A percentile compares a stretch with the other conserved stretches of the same genome.
These are phyloP conservation scores for Rostrohypoxylon terebratum DNA, from an alignment of 495 filamentous ascomycete species.

Conservation along the genomic window DNA sequence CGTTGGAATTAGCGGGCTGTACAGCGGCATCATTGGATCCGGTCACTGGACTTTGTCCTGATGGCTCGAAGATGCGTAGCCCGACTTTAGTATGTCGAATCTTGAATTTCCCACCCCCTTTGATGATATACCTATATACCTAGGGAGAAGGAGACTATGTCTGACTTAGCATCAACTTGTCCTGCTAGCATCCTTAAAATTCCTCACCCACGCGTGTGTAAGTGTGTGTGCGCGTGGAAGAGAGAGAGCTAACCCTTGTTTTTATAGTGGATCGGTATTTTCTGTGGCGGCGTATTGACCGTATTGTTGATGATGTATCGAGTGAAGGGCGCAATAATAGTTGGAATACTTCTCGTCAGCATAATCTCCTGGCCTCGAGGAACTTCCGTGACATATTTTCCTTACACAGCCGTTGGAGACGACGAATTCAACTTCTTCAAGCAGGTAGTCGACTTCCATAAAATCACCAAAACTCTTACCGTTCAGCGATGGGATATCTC, in stretches of 20 bases:
- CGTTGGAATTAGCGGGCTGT: conserved; percentile 78
- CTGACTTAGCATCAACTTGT: background rate
- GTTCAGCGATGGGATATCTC: conserved; percentile 77
- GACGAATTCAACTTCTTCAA: conserved; percentile 83
- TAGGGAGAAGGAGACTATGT: background rate
- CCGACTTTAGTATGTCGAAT: conserved; percentile 64
- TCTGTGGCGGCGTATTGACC: conserved; percentile 82
- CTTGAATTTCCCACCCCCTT: background rate
- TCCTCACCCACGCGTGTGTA: background rate
- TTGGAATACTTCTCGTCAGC: conserved; percentile 81
- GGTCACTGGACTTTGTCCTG: conserved; percentile 61
- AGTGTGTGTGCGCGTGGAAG: no score
- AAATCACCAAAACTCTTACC: conserved; percentile 71
- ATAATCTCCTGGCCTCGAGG: conserved; percentile 85
- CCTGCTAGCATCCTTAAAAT: background rate
- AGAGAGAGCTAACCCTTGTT: background rate
- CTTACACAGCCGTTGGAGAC: conserved; percentile 72
- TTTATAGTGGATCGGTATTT: conserved; percentile 77
- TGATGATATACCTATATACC: background rate
- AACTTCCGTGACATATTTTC: conserved; percentile 81
- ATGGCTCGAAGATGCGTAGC: conserved; percentile 74
- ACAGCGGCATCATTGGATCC: conserved; percentile 43
- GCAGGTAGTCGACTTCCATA: conserved; percentile 82
- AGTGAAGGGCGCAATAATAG: conserved; percentile 83
- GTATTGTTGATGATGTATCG: conserved; percentile 83